Conservation (phyloP, 495 filamentous ascomycete species). For the Aspergillus conjunctus region DNA sequence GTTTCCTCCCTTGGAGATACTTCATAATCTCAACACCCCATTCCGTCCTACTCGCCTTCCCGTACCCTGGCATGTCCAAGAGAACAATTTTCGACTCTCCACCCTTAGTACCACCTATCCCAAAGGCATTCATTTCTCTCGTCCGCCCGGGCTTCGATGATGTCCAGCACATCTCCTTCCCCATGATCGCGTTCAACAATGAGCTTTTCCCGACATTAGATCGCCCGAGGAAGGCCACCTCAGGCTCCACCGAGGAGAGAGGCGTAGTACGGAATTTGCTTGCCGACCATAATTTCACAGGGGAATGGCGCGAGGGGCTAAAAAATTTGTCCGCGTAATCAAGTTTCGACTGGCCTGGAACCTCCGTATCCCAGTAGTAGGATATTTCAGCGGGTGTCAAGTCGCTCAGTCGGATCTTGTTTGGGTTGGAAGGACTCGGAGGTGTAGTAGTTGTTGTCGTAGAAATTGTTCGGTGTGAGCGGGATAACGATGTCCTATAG, state of each 20-base stretch:
- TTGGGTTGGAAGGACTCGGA: conserved; percentile 22
- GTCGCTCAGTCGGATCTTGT: conserved; percentile 36
- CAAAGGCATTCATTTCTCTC: conserved; percentile 80
- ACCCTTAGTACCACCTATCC: conserved; percentile 61
- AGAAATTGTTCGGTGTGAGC: conserved; percentile 8
- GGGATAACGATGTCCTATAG: background rate
- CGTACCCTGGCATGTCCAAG: conserved; percentile 95
- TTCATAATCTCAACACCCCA: conserved; percentile 90
- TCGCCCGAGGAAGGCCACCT: conserved; percentile 77
- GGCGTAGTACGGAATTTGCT: conserved; percentile 69
- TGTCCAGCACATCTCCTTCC: conserved; percentile 60
- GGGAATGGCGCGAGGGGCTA: conserved; percentile 48
- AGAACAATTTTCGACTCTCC: conserved; percentile 61
- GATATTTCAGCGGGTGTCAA: conserved; percentile 42
- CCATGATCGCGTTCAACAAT: conserved; percentile 80
- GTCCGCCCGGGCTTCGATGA: conserved; percentile 77
- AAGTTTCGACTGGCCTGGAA: conserved; percentile 58
- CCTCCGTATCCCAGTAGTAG: conserved; percentile 60
- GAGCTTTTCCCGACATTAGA: conserved; percentile 93
- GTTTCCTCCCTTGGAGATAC: conserved; percentile 70
- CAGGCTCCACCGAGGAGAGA: conserved; percentile 41
- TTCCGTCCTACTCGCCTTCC: conserved; percentile 68
- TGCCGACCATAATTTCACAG: conserved; percentile 70
- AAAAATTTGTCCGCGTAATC: conserved; percentile 65
- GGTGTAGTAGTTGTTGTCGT: conserved; percentile 13